Conservation (phyloP, 768 basidiomycete species). For the Collybiopsis luxurians region DNA sequence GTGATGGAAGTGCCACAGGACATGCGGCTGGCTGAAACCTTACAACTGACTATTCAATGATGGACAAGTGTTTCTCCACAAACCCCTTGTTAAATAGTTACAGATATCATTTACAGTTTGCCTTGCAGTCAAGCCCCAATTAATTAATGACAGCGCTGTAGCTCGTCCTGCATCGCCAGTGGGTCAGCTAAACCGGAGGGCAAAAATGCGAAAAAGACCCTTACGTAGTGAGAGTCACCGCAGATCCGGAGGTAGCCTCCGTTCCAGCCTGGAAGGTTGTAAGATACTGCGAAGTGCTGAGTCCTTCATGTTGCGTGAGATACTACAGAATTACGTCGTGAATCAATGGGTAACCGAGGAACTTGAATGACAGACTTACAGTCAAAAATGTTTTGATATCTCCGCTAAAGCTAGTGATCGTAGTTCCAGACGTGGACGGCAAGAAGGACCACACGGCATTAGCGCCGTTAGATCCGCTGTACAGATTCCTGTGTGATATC, state of each 20-base stretch:
- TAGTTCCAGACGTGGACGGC: constrained; percentile 25
- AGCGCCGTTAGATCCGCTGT: constrained; percentile 5
- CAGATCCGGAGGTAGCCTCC: constrained; percentile 33
- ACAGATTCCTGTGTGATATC: constrained; percentile 2
- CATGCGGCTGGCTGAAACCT: too few relatives aligned
- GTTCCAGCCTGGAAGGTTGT: constrained; percentile 60
- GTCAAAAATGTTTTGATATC: constrained; percentile 3
- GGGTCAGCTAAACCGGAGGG: too few relatives aligned
- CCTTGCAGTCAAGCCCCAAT: too few relatives aligned
- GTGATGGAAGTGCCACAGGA: too few relatives aligned
- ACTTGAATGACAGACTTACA: background rate
- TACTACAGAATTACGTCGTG: constrained; percentile 32
- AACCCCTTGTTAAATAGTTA: too few relatives aligned
- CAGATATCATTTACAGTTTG: too few relatives aligned
- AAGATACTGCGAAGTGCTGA: constrained; percentile 54
- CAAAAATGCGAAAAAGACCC: too few relatives aligned
- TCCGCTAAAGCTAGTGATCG: constrained; percentile 5
- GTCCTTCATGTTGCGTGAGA: constrained; percentile 41
- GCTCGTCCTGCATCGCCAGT: too few relatives aligned
- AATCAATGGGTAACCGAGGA: background rate
- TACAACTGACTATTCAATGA: too few relatives aligned
- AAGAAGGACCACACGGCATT: constrained; percentile 2
- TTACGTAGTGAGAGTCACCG: too few relatives aligned
- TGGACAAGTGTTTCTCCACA: too few relatives aligned
- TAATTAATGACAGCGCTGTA: too few relatives aligned